These are phyloP conservation scores for Quercus phellos DNA, from an alignment of 331 rosid species.

Conservation along the genomic window DNA sequence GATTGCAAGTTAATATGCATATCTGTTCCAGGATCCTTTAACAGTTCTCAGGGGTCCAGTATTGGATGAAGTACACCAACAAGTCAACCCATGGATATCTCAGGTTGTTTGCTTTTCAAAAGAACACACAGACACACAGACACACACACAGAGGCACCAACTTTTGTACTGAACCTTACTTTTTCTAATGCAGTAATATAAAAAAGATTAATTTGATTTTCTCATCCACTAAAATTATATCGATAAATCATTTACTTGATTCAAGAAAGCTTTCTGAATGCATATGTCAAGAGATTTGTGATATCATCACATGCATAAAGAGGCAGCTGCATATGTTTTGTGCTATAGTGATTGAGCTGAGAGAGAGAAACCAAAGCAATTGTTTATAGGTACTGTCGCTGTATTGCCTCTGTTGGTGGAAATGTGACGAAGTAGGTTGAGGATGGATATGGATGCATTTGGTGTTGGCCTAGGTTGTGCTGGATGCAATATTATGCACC, in stretches of 20 bases:
- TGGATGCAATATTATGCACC: background rate
- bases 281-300: background rate
- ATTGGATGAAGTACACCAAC: slow-evolving; percentile 74
- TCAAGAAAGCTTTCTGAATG: background rate
- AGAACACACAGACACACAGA: background rate
- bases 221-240: background rate
- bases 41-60: slow-evolving; percentile 59
- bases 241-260: background rate
- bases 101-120: slow-evolving; percentile 41
- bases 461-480: background rate
- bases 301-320: background rate
- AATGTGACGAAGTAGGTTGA: background rate
- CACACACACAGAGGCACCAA: background rate
- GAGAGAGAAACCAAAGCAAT: background rate
- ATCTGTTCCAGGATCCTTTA: slow-evolving; percentile 41
- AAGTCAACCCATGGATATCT: slow-evolving; percentile 67
- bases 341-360: background rate
- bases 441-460: background rate
- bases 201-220: background rate
- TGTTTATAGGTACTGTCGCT: background rate
- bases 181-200: background rate
- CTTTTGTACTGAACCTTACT: background rate
- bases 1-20: background rate
- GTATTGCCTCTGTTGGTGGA: background rate
- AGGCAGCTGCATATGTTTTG: background rate